Base-by-base conservation (phyloP, 495 filamentous ascomycete genomes). In the Cladorrhinum samala region DNA sequence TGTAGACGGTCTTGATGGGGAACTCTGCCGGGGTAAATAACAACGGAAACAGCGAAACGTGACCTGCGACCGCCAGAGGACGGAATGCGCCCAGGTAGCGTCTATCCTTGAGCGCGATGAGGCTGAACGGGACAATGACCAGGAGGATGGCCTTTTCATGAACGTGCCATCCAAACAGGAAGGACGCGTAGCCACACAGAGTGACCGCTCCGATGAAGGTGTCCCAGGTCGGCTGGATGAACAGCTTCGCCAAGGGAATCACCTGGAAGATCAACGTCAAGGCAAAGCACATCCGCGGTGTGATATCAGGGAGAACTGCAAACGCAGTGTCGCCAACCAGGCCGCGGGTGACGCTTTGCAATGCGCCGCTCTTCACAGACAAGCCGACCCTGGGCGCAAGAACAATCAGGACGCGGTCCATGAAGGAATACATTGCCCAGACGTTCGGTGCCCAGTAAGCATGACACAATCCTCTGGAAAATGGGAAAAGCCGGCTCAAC, bases 381-480 rank as follows among this genome's bases (percentile, higher is more conserved):
- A 97, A 71, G 1, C 88, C 83, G 11, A 96, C 64, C 39, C 81
- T 80, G 3, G 93, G 92, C 33, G 91, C 91, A 57, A 93, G 88
- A 84, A 57, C 13, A 58, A 98, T 95, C 55, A 97, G 64, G 24
- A 87, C 70, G 46, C 93, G 77, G 59, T 98, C 93, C 0, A 79
- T 68, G 60, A 98, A 95, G 0, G 93, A 96, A 67, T 98, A 98
- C 72, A 98, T 80, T 0, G 93, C 91, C 93, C 93, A 98, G 9
- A 96, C 74, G 59, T 98, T 98, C 1, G 93, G 91, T 2, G 93
- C 93, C 93, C 93, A 98, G 68, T 98, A 98, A 0, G 93, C 93
- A 73, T 98, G 93, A 64, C 91, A 96, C 25, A 98, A 69, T 0
- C 93, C 93, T 48, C 93, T 73, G 1, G 90, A 92, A 67, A 98